phyloP scores from a whole-genome alignment of 179 eudicot genomes.

The Camellia oleifera region DNA sequence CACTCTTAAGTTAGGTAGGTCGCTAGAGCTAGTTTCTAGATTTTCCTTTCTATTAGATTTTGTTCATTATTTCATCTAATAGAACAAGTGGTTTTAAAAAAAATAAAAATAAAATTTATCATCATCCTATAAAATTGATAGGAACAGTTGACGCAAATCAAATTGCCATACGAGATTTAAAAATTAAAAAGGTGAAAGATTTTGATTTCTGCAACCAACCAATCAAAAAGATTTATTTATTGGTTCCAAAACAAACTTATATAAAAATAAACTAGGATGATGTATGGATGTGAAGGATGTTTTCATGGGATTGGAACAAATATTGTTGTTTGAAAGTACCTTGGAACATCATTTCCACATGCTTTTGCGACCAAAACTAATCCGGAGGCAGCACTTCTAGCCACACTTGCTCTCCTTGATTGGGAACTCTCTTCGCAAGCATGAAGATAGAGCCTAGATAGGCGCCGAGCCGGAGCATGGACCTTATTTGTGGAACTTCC shows the following conservation, averaged over 20 bases:
- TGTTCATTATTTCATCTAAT: neutral
- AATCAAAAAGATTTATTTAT: neutral
- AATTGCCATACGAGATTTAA: no score
- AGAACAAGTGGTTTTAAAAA: neutral
- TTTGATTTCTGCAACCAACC: conserved; percentile 1
- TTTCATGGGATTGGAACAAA: conserved; percentile 1
- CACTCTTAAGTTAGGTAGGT: neutral
- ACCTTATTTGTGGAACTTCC: conserved; percentile 88
- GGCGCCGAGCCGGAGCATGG: conserved; percentile 96
- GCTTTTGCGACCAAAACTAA: conserved; percentile 87
- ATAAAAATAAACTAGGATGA: neutral
- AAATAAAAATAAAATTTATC: neutral
- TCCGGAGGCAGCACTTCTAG: conserved; percentile 80
- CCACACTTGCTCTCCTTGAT: conserved; percentile 60
- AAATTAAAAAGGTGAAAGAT: neutral
- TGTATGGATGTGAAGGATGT: neutral
- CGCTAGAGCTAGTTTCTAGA: neutral
- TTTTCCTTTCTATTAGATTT: neutral
- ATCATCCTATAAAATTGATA: neutral
- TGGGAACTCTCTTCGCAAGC: conserved; percentile 47
- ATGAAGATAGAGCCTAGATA: conserved; percentile 77
- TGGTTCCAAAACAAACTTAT: conserved; percentile 5
- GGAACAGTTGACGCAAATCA: neutral
- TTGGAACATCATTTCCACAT: conserved; percentile 97
- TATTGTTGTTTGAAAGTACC: conserved; percentile 36